Base-by-base conservation (phyloP, 148 eudicot species). In the Rhododendron mucronatum region DNA sequence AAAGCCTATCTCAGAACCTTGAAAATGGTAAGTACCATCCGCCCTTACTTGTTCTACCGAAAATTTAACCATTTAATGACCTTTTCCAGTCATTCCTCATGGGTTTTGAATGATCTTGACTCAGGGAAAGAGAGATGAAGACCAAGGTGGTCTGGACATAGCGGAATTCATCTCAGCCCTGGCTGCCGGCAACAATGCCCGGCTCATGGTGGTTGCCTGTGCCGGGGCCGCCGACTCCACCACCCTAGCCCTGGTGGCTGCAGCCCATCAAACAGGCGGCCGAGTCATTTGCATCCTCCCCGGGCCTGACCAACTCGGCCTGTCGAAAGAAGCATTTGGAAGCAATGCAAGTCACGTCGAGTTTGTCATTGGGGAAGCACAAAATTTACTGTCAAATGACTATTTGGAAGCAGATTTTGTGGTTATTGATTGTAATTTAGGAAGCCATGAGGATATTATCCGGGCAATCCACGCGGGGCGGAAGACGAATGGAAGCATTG, bases 131-230 rank as follows among this genome's bases (percentile, higher is more conserved):
- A 90, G 89, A 76, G 90, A 76, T 2, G 91, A 89, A 44, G 96
- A 94, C 53, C 98, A 94, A 57, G 91, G 94, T 30, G 91, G 94
- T 30, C 91, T 87, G 39, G 93, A 96, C 61, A 89, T 83, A 53
- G 93, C 95, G 0, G 98, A 95, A 87, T 96, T 95, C 90, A 93
- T 96, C 84, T 93, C 99, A 63, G 96, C 99, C 15, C 86, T 95
- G 12, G 97, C 95, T 3, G 98, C 98, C 7, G 98, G 98, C 79
- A 92, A 89, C 88, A 93, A 92, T 82, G 94, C 98, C 11, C 91
- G 90, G 63, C 88, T 96, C 39, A 93, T 94, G 89, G 95, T 93
- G 61, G 90, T 93, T 2, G 91, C 91, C 0, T 91, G 95, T 78
- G 92, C 89, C 0, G 89, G 67, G 61, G 71, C 90, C 5, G 89